A percentile compares a stretch with the other conserved stretches of the same genome.
Conservation (phyloP, 1,139 yeast species). For the Taphrina betulina region DNA sequence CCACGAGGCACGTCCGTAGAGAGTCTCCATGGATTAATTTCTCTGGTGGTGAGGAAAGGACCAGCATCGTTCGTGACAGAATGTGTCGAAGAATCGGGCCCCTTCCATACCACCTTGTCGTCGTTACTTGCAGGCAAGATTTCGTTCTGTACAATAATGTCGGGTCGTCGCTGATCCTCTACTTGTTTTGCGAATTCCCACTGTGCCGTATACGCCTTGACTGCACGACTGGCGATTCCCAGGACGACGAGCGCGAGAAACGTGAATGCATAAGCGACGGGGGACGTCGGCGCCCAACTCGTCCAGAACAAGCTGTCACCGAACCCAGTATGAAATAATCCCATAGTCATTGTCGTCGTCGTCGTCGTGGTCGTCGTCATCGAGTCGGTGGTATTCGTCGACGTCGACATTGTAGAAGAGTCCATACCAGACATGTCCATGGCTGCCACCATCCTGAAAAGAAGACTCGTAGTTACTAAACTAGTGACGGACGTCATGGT, state of each 20-base stretch:
- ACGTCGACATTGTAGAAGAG: background rate
- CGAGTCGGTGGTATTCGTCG: background rate
- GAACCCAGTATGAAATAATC: conserved; percentile 36
- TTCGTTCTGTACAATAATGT: too few relatives aligned
- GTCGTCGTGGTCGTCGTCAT: background rate
- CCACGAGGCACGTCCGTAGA: conserved; percentile 40
- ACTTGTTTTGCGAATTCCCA: conserved; percentile 22
- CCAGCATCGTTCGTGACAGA: conserved; percentile 27
- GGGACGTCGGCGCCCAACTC: conserved; percentile 40
- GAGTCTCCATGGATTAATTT: conserved; percentile 40
- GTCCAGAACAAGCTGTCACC: conserved; percentile 34
- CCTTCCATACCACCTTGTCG: background rate
- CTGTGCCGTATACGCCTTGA: conserved; percentile 30
- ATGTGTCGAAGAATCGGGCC: background rate
- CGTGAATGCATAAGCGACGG: conserved; percentile 41
- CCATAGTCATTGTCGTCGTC: conserved; percentile 9
- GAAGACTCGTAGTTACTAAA: too few relatives aligned
- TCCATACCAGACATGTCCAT: conserved; percentile 17
- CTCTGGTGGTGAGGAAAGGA: background rate
- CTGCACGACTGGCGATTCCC: conserved; percentile 38
- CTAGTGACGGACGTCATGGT: too few relatives aligned
- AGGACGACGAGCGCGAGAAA: conserved; percentile 40
- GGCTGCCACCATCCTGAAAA: too few relatives aligned
- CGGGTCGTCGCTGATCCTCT: conserved; percentile 2
- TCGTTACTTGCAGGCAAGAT: background rate